A percentile compares a stretch with the other conserved stretches of the same genome.
phyloP scores from a whole-genome alignment of 139 green algal species.

The Ettlia oleoabundans region DNA sequence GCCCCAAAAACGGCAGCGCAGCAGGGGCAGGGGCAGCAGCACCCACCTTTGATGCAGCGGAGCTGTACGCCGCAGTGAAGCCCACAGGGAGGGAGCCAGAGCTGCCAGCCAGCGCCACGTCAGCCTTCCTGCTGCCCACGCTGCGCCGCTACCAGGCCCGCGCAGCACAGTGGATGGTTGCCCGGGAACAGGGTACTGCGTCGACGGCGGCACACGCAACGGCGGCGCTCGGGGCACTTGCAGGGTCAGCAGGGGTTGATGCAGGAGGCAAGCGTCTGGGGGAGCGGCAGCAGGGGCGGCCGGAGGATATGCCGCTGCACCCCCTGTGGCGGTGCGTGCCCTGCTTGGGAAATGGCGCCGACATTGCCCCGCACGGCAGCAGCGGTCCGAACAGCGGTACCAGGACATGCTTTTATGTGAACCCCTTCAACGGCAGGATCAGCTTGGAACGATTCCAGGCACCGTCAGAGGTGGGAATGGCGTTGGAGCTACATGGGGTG shows the following conservation, averaged over 20 bases:
- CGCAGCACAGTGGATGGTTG: conserved; percentile 34
- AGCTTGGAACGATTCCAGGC: conserved; percentile 24
- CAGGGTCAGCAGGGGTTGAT: not conserved
- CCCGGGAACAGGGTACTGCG: conserved; percentile 25
- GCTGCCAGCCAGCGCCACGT: conserved; percentile 26
- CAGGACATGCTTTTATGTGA: conserved; percentile 55
- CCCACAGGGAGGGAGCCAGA: conserved; percentile 64
- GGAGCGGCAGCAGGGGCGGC: conserved; percentile 3
- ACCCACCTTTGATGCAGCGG: conserved; percentile 49
- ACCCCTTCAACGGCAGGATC: conserved; percentile 56
- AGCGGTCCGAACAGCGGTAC: no score
- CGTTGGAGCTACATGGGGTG: not conserved
- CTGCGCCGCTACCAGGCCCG: conserved; percentile 84
- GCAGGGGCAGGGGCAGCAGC: not conserved
- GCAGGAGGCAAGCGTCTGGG: no score
- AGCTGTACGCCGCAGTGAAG: conserved; percentile 72
- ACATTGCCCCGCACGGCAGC: no score
- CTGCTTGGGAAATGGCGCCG: not conserved
- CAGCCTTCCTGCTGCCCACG: conserved; percentile 57
- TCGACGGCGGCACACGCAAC: not conserved
- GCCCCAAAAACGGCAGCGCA: no score
- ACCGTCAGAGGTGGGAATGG: conserved; percentile 8
- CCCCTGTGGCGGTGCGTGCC: conserved; percentile 68
- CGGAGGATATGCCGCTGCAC: conserved; percentile 47
- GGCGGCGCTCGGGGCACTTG: not conserved